Conservation (phyloP, 1,284 basidiomycete genomes). For the Cutaneotrichosporon cutaneum region DNA sequence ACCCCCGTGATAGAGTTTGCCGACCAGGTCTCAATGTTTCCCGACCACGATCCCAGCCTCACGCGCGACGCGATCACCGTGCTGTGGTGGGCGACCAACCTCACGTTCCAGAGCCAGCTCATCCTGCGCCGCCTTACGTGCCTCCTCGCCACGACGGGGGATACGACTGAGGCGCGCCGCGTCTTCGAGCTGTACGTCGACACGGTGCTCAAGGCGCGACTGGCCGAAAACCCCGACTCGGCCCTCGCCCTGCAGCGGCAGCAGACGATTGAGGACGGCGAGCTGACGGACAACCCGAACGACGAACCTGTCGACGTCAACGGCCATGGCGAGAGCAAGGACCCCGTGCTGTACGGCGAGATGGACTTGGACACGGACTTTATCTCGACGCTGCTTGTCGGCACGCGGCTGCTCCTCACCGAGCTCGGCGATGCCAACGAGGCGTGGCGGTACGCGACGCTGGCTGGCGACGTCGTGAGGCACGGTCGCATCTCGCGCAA, state of each 20-base stretch:
- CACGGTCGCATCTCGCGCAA: slow-evolving; percentile 11
- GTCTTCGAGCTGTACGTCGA: slow-evolving; percentile 79
- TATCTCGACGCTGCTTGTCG: slow-evolving; percentile 69
- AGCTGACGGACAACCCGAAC: slow-evolving; percentile 25
- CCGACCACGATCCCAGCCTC: slow-evolving; percentile 60
- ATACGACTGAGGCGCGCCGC: slow-evolving; percentile 67
- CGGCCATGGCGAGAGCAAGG: slow-evolving; percentile 29
- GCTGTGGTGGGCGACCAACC: slow-evolving; percentile 84
- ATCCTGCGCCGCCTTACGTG: slow-evolving; percentile 78
- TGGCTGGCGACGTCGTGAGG: slow-evolving; percentile 47
- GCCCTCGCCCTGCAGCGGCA: slow-evolving; percentile 46
- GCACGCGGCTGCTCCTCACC: slow-evolving; percentile 68
- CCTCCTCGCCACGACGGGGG: slow-evolving; percentile 65
- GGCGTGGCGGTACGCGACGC: slow-evolving; percentile 48
- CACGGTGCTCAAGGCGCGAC: slow-evolving; percentile 72
- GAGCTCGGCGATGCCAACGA: slow-evolving; percentile 47
- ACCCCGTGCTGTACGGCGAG: slow-evolving; percentile 25
- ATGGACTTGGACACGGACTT: slow-evolving; percentile 67
- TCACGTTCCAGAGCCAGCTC: slow-evolving; percentile 85
- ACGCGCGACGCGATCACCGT: slow-evolving; percentile 56
- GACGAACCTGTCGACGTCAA: slow-evolving; percentile 14
- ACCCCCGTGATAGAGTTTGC: slow-evolving; percentile 76
- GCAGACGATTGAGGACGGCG: slow-evolving; percentile 25
- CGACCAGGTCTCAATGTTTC: slow-evolving; percentile 74
- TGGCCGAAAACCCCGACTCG: slow-evolving; percentile 58